Evolutionary conservation across 495 filamentous ascomycete species (phyloP).

Genomic region (Jackrogersella minutella): DNA sequence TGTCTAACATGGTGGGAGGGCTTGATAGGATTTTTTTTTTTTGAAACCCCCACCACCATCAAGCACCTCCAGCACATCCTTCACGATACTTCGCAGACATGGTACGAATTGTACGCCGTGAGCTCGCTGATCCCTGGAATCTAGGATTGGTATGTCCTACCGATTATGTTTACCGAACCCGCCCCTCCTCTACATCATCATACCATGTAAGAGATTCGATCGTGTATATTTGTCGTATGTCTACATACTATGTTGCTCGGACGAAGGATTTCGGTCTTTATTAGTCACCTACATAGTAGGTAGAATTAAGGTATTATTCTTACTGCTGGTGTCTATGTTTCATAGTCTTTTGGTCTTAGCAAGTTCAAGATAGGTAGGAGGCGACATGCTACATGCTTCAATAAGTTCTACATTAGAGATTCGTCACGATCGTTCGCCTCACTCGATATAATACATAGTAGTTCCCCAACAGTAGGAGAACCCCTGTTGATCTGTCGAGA

Average conservation of each 20-base stretch:
- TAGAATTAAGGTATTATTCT: constrained; percentile 8
- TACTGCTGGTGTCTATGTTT: neutral
- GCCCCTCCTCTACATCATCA: neutral
- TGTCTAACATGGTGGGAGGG: neutral
- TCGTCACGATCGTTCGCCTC: neutral
- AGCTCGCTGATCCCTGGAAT: constrained; percentile 10
- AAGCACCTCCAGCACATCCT: constrained; percentile 9
- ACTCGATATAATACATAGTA: neutral
- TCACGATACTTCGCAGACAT: constrained; percentile 15
- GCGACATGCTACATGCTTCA: no score
- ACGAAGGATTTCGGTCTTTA: neutral
- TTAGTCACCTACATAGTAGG: neutral
- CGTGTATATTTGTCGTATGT: neutral
- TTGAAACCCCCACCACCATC: constrained; percentile 6
- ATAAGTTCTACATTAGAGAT: no score
- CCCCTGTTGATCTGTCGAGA: neutral
- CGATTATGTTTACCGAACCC: constrained; percentile 17
- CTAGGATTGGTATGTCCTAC: constrained; percentile 34
- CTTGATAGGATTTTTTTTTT: constrained; percentile 9
- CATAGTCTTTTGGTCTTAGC: neutral
- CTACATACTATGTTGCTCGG: neutral
- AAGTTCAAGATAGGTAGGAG: constrained; percentile 2
- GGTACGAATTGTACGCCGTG: constrained; percentile 4
- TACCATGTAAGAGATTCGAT: no score
- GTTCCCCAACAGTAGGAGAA: neutral